Conservation (phyloP, 495 filamentous ascomycete species). For the Chaetomium fimeti region DNA sequence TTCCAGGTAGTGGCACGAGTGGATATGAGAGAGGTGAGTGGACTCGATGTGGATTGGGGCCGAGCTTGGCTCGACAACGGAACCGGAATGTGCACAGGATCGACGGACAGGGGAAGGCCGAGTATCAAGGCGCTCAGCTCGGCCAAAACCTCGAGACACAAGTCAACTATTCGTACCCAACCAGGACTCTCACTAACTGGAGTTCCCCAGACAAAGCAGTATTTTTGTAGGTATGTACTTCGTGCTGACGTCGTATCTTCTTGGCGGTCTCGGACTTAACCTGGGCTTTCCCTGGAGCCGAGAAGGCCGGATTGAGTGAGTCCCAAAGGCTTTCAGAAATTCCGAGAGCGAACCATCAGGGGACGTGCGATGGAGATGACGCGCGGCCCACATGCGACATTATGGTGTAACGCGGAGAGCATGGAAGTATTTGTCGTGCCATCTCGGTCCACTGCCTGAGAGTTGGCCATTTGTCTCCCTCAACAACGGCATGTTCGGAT, state of each 20-base stretch:
- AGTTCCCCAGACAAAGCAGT: not conserved
- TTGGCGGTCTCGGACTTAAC: not conserved
- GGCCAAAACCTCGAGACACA: not conserved
- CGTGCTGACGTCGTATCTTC: not conserved
- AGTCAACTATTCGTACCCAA: not conserved
- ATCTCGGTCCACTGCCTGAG: too few relatives aligned
- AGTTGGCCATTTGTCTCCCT: not conserved
- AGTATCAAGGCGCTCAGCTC: not conserved
- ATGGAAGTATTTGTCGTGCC: too few relatives aligned
- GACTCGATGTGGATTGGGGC: too few relatives aligned
- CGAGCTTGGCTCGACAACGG: not conserved
- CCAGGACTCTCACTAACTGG: not conserved
- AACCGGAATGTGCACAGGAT: conserved; percentile 2
- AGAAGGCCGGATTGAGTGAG: not conserved
- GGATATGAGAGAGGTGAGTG: too few relatives aligned
- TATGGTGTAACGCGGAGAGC: not conserved
- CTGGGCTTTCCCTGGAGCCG: not conserved
- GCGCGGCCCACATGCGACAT: conserved; percentile 12
- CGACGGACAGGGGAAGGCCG: conserved; percentile 7
- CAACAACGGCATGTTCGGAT: not conserved
- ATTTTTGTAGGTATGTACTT: not conserved
- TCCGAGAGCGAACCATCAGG: not conserved
- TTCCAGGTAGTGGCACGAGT: too few relatives aligned
- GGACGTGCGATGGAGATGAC: not conserved
- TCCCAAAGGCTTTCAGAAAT: not conserved